phyloP scores from a whole-genome alignment of 108 stramenopile genomes.

The Nannochloropsis oceanica region DNA sequence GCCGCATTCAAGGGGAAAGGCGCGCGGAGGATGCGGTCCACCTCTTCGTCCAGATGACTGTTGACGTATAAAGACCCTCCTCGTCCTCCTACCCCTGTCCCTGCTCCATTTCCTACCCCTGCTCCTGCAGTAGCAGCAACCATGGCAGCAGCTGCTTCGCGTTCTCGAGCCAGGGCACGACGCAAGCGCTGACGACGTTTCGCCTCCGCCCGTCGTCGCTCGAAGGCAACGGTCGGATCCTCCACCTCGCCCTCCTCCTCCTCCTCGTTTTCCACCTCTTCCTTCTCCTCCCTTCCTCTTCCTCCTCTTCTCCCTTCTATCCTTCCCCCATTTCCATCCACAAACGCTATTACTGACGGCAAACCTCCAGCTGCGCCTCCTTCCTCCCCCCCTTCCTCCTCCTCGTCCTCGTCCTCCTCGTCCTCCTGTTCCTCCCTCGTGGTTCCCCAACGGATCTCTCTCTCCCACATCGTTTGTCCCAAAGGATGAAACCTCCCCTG shows the following conservation, averaged over 20 bases:
- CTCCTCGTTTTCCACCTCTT: not conserved
- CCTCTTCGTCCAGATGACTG: not conserved
- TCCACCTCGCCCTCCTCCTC: not conserved
- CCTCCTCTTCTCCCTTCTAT: not conserved
- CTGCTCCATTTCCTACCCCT: not conserved
- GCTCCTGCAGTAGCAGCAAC: not conserved
- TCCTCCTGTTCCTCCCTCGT: not conserved
- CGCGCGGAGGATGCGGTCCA: not conserved
- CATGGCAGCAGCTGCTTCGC: not conserved
- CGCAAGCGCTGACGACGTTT: not conserved
- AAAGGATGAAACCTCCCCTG: not conserved
- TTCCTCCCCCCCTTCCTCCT: not conserved
- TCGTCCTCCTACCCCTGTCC: not conserved
- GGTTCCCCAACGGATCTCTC: not conserved
- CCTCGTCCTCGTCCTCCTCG: not conserved
- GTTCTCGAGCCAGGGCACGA: not conserved
- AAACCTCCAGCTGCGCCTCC: not conserved
- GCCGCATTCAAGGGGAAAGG: not conserved
- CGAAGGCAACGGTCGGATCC: not conserved
- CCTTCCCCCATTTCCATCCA: not conserved
- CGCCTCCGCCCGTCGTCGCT: not conserved
- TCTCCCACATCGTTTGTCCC: not conserved
- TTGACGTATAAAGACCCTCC: not conserved
- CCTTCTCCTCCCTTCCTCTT: not conserved
- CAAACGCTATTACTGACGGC: not conserved